Evolutionary conservation across 106 monocot genomes (phyloP), one percentile per base, ranked within the genome.

Genomic region (Dioscorea dumetorum): DNA sequence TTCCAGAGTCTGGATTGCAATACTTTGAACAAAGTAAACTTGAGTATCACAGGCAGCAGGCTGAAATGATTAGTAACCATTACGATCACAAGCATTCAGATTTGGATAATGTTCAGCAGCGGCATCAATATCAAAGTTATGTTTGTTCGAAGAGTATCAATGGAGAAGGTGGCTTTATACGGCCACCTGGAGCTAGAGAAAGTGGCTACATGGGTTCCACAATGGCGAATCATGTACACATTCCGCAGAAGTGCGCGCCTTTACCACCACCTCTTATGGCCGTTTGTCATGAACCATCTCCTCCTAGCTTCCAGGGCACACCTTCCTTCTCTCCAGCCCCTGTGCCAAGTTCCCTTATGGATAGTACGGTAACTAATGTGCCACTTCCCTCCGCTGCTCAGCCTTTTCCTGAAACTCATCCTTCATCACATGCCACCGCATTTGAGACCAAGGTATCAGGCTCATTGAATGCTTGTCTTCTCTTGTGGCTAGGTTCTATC

Each of bases 381-480:
- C 10, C 49, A 4, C 22, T 74, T 57, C 53, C 62, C 33, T 31
- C 24, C 28, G 13, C 48, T 58, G 51, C 33, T 61, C 50, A 52
- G 1, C 19, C 62, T 12, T 70, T 58, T 24, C 57, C 57, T 64
- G 77, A 73, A 51, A 21, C 63, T 63, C 70, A 54, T 17, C 48
- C 50, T 22, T 63, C 31, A 34, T 35, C 64, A 16, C 69, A 76
- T 18, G n/a, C 62, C 3, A 58, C 64, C 51, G 70, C 65, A 28
- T 62, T 79, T 73, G 48, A 56, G 61, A 33, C 48, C 20, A 62
- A 80, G 80, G 84, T 84, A 70, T 15, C 33, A 28, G 2, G 13
- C 35, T 63, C 34, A 17, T 33, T 12, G 31, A 10, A 41, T 41
- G 41, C 41, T 41, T 41, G 5, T 6, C 41, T 41, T 41, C 41